phyloP scores from a whole-genome alignment of 768 basidiomycete species.

The Filobasidium floriforme region DNA sequence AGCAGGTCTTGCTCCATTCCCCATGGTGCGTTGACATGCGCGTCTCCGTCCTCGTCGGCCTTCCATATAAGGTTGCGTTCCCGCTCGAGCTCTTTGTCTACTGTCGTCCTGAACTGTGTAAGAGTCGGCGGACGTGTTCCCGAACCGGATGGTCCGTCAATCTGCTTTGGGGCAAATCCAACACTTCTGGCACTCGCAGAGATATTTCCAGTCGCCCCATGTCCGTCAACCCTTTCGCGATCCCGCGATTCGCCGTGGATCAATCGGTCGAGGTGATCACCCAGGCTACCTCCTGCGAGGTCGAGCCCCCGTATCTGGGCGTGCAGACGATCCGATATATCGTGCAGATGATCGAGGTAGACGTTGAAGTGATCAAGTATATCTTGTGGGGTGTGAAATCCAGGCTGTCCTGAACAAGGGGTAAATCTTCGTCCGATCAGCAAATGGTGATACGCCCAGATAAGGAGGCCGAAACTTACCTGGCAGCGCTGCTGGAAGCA shows the following conservation, averaged over 20 bases:
- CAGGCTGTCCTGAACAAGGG: not conserved
- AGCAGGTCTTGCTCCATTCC: constrained; percentile 22
- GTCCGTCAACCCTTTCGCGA: not conserved
- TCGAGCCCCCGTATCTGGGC: constrained; percentile 9
- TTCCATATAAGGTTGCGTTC: not conserved
- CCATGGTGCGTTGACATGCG: not conserved
- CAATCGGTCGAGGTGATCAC: constrained; percentile 11
- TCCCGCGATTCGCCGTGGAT: not conserved
- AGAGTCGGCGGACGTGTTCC: not conserved
- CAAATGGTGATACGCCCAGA: not conserved
- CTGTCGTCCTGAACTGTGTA: not conserved
- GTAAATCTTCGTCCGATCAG: not conserved
- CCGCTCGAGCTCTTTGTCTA: not conserved
- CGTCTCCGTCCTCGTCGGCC: constrained; percentile 3
- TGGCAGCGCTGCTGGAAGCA: constrained; percentile 28
- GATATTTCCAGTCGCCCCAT: too few species aligned
- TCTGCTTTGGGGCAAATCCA: too few species aligned
- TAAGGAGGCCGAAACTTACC: constrained; percentile 2
- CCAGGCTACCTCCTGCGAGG: constrained; percentile 20
- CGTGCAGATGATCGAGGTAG: not conserved
- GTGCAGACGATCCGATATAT: not conserved
- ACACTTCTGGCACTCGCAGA: too few species aligned
- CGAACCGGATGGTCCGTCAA: too few species aligned
- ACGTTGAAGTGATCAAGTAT: constrained; percentile 1
- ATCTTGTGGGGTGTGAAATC: not conserved